phyloP scores from a whole-genome alignment of 2,329 filamentous ascomycete species.

The Pseudomassariella vexata region DNA sequence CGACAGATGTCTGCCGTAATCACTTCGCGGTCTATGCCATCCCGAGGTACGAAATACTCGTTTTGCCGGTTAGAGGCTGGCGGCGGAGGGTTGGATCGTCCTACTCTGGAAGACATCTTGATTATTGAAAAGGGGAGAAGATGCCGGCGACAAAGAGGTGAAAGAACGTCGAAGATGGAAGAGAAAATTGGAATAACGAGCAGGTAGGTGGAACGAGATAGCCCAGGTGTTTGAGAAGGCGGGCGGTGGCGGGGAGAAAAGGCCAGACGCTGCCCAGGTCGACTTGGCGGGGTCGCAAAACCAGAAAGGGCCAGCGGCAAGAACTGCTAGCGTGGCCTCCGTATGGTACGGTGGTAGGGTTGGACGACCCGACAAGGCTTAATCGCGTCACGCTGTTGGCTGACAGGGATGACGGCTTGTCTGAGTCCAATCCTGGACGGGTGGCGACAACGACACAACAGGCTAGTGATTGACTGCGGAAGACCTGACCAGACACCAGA shows the following conservation, averaged over 20 bases:
- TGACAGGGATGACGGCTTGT: slow-evolving; percentile 7
- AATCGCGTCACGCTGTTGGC: slow-evolving; percentile 9
- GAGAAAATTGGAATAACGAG: slow-evolving; percentile 11
- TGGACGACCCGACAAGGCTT: slow-evolving; percentile 9
- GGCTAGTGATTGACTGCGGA: no score
- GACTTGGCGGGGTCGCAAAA: slow-evolving; percentile 15
- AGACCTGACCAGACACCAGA: no score
- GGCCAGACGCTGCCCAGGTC: slow-evolving; percentile 16
- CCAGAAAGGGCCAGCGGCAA: slow-evolving; percentile 4
- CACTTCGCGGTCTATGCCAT: slow-evolving; percentile 78
- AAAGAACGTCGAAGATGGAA: slow-evolving; percentile 13
- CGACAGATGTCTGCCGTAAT: slow-evolving; percentile 81
- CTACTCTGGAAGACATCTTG: slow-evolving; percentile 31
- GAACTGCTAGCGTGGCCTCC: slow-evolving; percentile 6
- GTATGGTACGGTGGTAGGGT: slow-evolving; percentile 4
- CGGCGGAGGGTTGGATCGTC: slow-evolving; percentile 27
- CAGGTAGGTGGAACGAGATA: slow-evolving; percentile 14
- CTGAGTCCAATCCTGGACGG: slow-evolving; percentile 9
- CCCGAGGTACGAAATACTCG: slow-evolving; percentile 74
- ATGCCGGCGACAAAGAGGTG: slow-evolving; percentile 8
- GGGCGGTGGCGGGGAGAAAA: slow-evolving; percentile 25
- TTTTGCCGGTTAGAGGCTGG: slow-evolving; percentile 52
- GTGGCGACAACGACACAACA: no score
- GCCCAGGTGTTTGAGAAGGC: slow-evolving; percentile 15
- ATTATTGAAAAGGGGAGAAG: slow-evolving; percentile 7